Base-by-base conservation (phyloP, 1,284 basidiomycete genomes). In the Coniophora puteana region DNA sequence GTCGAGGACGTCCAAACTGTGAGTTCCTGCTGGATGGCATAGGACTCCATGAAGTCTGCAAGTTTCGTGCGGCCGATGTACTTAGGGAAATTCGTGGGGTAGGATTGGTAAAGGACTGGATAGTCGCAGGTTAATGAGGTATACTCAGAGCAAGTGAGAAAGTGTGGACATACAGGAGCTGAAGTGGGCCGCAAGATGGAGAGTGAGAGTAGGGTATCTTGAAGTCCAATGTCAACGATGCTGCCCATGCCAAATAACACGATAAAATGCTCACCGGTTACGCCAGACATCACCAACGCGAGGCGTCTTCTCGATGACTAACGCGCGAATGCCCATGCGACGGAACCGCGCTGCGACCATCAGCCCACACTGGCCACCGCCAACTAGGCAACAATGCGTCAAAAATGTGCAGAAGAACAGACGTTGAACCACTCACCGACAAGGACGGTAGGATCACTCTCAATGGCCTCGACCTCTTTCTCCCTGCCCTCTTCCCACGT, bases 391-490 rank as follows among this genome's bases (percentile, higher is more conserved):
- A n/a, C n/a, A n/a, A n/a, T n/a, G n/a, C n/a, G n/a, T n/a, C n/a
- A n/a, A n/a, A n/a, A n/a, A n/a, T n/a, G n/a, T n/a, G n/a, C n/a
- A n/a, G n/a, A n/a, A n/a, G n/a, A n/a, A n/a, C n/a, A n/a, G n/a
- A n/a, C n/a, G n/a, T n/a, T n/a, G n/a, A n/a, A n/a, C n/a, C n/a
- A n/a, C n/a, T n/a, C n/a, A n/a, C n/a, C 44, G 31, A 62, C 14
- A 14, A 62, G 40, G 4, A 62, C 61, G 2, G 49, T 41, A 2
- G 58, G 62, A 28, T 61, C 47, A 4, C 40, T 31, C 14, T 45
- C 27, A 14, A 38, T 37, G 28, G 59, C 48, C 7, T 49, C 26
- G 5, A 41, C 35, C 28, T 59, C 45, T 2, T 34, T 45, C 8
- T 12, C 49, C 3, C 48, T 55, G 26, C 33, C 34, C n/a, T 51